Percentiles rank a stretch among this genome's conserved stretches.
These are phyloP conservation scores for Neoarthrinium moseri DNA, from an alignment of 2,329 filamentous ascomycete genomes.

Conservation along the genomic window DNA sequence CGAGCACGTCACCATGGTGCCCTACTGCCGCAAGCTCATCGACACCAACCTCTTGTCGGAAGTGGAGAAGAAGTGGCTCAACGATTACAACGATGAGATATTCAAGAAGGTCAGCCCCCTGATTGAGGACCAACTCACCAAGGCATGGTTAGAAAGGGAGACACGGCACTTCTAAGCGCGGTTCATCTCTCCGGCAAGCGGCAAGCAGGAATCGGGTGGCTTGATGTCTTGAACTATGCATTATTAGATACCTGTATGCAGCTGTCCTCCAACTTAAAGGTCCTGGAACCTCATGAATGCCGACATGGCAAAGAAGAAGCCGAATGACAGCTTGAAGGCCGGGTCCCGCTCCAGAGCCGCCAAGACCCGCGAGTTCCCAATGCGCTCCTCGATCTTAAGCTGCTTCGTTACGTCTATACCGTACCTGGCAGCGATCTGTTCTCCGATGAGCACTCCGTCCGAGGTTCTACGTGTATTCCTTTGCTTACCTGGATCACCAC, in stretches of 20 bases:
- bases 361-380: conserved; percentile 38
- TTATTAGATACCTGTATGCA: conserved; percentile 38
- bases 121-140: conserved; percentile 66
- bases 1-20: conserved; percentile 96
- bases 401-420: conserved; percentile 31
- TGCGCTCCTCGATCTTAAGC: conserved; percentile 27
- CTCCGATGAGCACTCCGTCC: conserved; percentile 3
- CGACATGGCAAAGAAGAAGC: conserved; percentile 70
- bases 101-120: conserved; percentile 79
- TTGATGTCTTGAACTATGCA: neutral
- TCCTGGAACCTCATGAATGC: conserved; percentile 52
- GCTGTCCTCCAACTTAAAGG: conserved; percentile 30
- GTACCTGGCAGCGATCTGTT: conserved; percentile 30
- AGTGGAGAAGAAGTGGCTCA: conserved; percentile 81
- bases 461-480: neutral
- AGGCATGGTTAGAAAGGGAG: conserved; percentile 83
- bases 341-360: conserved; percentile 55
- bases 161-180: conserved; percentile 61
- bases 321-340: conserved; percentile 68
- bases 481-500: conserved; percentile 59
- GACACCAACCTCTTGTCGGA: conserved; percentile 70
- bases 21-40: conserved; percentile 87
- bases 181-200: too few species aligned
- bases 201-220: neutral
- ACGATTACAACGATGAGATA: conserved; percentile 80